phyloP scores from a whole-genome alignment of 768 basidiomycete species.

The Leccinum longicurvipes region DNA sequence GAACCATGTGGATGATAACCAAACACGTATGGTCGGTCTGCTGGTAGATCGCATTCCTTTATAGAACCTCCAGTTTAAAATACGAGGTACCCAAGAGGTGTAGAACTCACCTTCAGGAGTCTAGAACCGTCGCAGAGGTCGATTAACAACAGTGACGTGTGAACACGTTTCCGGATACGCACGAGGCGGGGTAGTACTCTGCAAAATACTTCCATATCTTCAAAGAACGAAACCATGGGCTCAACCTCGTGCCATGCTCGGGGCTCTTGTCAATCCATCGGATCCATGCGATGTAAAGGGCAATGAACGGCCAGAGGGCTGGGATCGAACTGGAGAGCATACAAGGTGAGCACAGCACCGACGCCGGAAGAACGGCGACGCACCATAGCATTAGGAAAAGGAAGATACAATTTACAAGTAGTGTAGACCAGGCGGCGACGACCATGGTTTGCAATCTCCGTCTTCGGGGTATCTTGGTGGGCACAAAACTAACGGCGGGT shows the following conservation, averaged over 20 bases:
- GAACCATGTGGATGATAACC: constrained; percentile 99
- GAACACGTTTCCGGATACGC: constrained; percentile 35
- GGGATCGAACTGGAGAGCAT: constrained; percentile 71
- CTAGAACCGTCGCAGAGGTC: not conserved
- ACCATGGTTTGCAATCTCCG: constrained; percentile 85
- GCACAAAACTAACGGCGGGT: constrained; percentile 62
- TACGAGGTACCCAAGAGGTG: not conserved
- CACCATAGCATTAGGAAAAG: constrained; percentile 82
- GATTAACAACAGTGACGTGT: not conserved
- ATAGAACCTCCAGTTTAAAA: not conserved
- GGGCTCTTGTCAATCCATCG: constrained; percentile 73
- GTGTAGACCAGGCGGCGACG: constrained; percentile 85
- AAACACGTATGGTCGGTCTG: constrained; percentile 93
- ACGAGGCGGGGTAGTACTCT: constrained; percentile 89
- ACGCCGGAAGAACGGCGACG: constrained; percentile 21
- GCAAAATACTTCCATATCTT: constrained; percentile 88
- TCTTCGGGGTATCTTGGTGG: constrained; percentile 80
- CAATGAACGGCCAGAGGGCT: constrained; percentile 80
- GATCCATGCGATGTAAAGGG: constrained; percentile 78
- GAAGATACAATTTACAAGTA: constrained; percentile 63
- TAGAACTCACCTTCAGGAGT: constrained; percentile 35
- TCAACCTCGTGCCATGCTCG: constrained; percentile 66
- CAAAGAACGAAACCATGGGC: constrained; percentile 67
- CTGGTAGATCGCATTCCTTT: constrained; percentile 82
- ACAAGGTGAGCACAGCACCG: not conserved